Evolutionary conservation across 371 early-diverging fungal species (phyloP), one percentile per base, ranked within the genome.

Genomic region (Circinella umbellata): DNA sequence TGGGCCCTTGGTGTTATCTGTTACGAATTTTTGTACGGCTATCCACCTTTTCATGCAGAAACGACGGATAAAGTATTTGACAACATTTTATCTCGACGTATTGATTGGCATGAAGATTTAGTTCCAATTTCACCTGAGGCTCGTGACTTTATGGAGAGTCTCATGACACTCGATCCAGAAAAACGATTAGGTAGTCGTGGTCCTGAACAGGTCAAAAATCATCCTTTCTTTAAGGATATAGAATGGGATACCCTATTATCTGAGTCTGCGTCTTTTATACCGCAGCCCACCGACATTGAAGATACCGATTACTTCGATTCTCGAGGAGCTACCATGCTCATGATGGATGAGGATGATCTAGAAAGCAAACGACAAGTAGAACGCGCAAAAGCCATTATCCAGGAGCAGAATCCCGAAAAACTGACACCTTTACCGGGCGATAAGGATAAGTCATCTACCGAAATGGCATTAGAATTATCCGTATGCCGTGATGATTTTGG

Each of bases 241-340:
- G 72, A 91, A 60, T 93, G 91, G 91, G 90, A 92, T 37, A 88
- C 86, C 0, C 70, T 98, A n/a, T 66, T 88, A 17, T 84, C 83
- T 0, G 84, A 87, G 49, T 86, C 90, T 20, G 93, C 96, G 0
- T 86, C 89, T 0, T 98, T 98, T 81, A 86, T 96, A 1, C 98
- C 98, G 1, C 89, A 91, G 35, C 87, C 92, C 0, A 88, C 86
- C 4, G 80, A 86, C 55, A 79, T 84, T 49, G 96, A 96, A 49
- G 97, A 97, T 69, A 97, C 97, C 0, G 93, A 93, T 27, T 97
- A 97, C 77, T 98, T 98, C 89, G 98, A 98, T 75, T 70, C 86
- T 13, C 85, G 98, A 17, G 97, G 97, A 3, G 91, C 91, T 1
- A 82, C 80, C 11, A 85, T 88, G 83, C 11, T 37, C 18, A 9